Evolutionary conservation across 345 rosid species (phyloP), one percentile per base, ranked within the genome.

Genomic region (Citrus reticulata): DNA sequence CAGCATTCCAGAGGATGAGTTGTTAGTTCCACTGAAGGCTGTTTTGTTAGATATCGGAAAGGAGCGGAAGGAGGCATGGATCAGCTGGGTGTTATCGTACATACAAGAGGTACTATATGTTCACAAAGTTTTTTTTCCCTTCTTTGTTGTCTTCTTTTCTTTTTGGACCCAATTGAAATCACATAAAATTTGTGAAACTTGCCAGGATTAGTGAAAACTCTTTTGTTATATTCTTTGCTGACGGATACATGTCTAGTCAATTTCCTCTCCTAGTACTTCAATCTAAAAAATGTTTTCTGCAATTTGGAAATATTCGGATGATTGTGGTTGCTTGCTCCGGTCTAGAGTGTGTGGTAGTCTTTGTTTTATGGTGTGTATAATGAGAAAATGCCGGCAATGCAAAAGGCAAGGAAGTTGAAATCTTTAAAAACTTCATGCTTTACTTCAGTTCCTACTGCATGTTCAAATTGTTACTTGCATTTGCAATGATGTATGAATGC

Each of bases 31-130:
- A 32, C 80, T 94, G 85, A 93, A 93, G 83, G 91, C 98, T 79
- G 98, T 86, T 78, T 87, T 96, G 25, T 85, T 96, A 69, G 99
- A 96, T 88, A 96, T 96, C 19, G 99, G 98, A 74, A 86, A 93
- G 88, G 99, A 94, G 84, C 93, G 99, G 40, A 94, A 89, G 85
- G 99, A 90, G 87, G 93, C 97, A 29, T 96, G 99, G 99, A 88
- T 81, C 79, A 84, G 82, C 82, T 96, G 98, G 99, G 92, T 94
- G 80, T 87, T 84, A 84, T 79, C 88, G 78, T 96, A 96, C 80
- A 86, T 91, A 75, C 91, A 93, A 10, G 99, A 96, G 98, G 98
- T 96, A 93, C 24, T 34, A 14, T 49, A 34, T 49, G 46, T 8
- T 46, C 51, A 46, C 17, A 46, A 11, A 42, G 51, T 11, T 2